A percentile compares a stretch with the other conserved stretches of the same genome.
Evolutionary conservation across 140 eudicot species (phyloP).

Genomic region (Ambrosia hybrid): DNA sequence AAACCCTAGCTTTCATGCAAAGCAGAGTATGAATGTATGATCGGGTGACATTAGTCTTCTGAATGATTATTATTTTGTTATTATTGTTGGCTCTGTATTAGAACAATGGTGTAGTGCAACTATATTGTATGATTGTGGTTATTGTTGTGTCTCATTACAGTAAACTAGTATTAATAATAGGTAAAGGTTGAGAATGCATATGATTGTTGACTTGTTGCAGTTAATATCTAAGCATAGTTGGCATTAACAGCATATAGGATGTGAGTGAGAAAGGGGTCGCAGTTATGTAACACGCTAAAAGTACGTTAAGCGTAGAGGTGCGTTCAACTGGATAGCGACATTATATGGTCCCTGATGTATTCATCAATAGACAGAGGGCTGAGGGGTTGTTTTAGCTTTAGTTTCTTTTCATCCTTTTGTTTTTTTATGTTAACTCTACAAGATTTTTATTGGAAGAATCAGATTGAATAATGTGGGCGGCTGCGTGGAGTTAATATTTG

Average conservation of each 20-base stretch:
- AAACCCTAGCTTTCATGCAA: conserved; percentile 23
- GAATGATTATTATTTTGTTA: not conserved
- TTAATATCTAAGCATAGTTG: not conserved
- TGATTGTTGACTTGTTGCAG: conserved; percentile 1
- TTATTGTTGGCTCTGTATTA: too few relatives aligned
- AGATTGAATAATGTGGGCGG: not conserved
- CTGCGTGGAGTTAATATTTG: not conserved
- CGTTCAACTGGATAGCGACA: conserved; percentile 7
- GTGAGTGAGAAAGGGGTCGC: not conserved
- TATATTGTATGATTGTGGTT: too few relatives aligned
- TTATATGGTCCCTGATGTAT: not conserved
- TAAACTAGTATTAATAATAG: not conserved
- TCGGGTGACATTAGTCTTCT: conserved; percentile 2
- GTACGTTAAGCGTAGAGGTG: not conserved
- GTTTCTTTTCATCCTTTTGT: not conserved
- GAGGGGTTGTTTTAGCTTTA: not conserved
- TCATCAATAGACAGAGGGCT: not conserved
- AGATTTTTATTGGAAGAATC: not conserved
- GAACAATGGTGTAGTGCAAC: too few relatives aligned
- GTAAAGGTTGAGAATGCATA: not conserved
- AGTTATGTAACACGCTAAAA: not conserved
- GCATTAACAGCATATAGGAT: not conserved
- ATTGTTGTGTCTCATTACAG: conserved; percentile 16
- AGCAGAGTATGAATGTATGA: not conserved
- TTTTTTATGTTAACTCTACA: not conserved